Conservation (phyloP, 495 filamentous ascomycete species). For the Cryomyces minteri region DNA sequence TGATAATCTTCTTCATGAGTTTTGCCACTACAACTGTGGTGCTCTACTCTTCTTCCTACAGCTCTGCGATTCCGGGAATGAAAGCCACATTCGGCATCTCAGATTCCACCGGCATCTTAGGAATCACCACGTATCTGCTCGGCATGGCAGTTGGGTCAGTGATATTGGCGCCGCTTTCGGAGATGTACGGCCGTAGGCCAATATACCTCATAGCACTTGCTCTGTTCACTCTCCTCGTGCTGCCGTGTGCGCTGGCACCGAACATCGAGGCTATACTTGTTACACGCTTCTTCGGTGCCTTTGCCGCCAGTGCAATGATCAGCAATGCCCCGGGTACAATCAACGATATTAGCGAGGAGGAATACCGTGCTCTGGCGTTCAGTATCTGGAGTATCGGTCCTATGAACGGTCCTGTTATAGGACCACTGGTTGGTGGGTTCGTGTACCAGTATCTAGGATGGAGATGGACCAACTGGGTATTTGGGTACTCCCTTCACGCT, state of each 20-base stretch:
- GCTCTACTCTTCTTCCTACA: slow-evolving; percentile 74
- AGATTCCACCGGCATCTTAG: slow-evolving; percentile 45
- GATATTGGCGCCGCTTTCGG: slow-evolving; percentile 55
- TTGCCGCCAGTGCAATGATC: slow-evolving; percentile 64
- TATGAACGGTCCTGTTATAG: slow-evolving; percentile 42
- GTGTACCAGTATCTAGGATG: slow-evolving; percentile 62
- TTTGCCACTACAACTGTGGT: slow-evolving; percentile 61
- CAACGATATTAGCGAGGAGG: slow-evolving; percentile 53
- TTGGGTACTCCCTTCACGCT: no score
- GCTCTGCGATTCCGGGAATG: slow-evolving; percentile 46
- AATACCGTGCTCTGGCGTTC: slow-evolving; percentile 53
- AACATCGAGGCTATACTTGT: slow-evolving; percentile 46
- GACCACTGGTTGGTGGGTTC: slow-evolving; percentile 58
- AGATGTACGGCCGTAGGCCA: slow-evolving; percentile 60
- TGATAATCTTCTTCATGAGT: slow-evolving; percentile 44
- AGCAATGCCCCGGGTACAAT: slow-evolving; percentile 70
- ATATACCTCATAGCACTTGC: slow-evolving; percentile 48
- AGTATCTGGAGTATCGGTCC: slow-evolving; percentile 63
- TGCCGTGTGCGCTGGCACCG: slow-evolving; percentile 52
- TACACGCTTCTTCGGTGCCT: slow-evolving; percentile 55
- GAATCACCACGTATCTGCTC: slow-evolving; percentile 61
- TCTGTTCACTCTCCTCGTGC: slow-evolving; percentile 44
- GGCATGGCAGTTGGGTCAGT: slow-evolving; percentile 57
- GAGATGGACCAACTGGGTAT: slow-evolving; percentile 67
- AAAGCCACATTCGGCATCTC: slow-evolving; percentile 44